Evolutionary conservation across 2,329 filamentous ascomycete species (phyloP), one percentile per base, ranked within the genome.

Genomic region (Talaromyces atroroseus): DNA sequence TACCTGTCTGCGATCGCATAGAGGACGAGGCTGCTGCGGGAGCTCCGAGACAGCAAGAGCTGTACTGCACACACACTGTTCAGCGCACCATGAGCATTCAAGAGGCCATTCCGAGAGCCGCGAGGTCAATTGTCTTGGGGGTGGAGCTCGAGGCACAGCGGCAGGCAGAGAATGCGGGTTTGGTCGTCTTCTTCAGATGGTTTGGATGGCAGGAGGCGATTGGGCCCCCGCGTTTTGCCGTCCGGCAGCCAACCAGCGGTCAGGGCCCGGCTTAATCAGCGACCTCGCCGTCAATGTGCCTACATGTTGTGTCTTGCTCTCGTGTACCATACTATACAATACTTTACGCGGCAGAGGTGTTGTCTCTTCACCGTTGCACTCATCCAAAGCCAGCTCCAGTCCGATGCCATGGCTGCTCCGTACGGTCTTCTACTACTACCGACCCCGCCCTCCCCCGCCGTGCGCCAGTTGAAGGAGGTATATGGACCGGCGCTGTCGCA

Each of bases 401-500:
- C 32, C 24, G 40, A 58, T 32, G 46, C 21, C 20, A 46, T 42
- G 55, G 55, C 51, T 46, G 50, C 45, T 45, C 59, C 66, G 55
- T 66, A 69, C 62, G 66, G 66, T 23, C 77, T 90, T 36, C 76
- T 90, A 16, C 76, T 90, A 53, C 82, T 87, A 18, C 78, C 81
- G 45, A 83, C 86, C 49, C 84, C 86, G 26, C 74, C 77, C 29
- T 82, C 83, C 8, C 74, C 79, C 49, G 78, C 74, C 14, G 74
- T 78, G 47, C 66, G 73, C 11, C 68, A 79, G 1, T 74, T 90
- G 59, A 78, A 76, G 59, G 78, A 80, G 29, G 81, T 83, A 45
- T 89, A 89, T 67, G 78, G 79, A 34, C 76, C 78, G n/a, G 72
- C 85, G 2, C 69, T 89, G 44, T 77, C 77, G 52, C 74, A 78